These are phyloP conservation scores for Desmodesmus armatus DNA, from an alignment of 139 green algal species.

Conservation along the genomic window DNA sequence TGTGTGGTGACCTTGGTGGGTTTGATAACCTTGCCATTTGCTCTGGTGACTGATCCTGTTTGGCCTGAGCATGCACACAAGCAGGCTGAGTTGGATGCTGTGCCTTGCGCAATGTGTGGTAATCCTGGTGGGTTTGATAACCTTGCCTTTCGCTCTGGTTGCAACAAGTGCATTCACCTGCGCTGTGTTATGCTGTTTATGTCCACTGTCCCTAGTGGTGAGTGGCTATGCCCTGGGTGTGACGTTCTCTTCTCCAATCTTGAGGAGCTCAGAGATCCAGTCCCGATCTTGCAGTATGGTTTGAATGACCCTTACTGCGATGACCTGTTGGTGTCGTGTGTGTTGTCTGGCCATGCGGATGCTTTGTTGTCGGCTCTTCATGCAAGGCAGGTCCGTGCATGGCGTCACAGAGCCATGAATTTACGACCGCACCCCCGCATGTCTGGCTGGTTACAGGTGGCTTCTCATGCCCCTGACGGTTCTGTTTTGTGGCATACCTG, in stretches of 20 bases:
- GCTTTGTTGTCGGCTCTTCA: background rate
- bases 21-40: too few species aligned
- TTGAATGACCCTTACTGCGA: background rate
- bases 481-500: background rate
- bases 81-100: background rate
- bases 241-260: conserved; percentile 21
- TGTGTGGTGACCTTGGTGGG: too few species aligned
- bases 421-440: background rate
- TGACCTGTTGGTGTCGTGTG: conserved; percentile 2
- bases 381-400: background rate
- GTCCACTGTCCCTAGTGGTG: conserved; percentile 23
- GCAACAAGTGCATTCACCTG: conserved; percentile 29
- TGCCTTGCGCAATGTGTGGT: background rate
- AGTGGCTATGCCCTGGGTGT: conserved; percentile 33
- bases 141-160: conserved; percentile 18
- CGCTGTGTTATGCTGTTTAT: conserved; percentile 10
- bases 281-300: background rate
- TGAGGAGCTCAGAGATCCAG: background rate
- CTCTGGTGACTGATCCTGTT: too few species aligned
- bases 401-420: background rate
- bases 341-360: background rate
- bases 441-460: background rate
- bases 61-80: too few species aligned
- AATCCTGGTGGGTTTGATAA: conserved; percentile 22
- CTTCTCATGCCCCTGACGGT: background rate